These are phyloP conservation scores for Trichoderma sp. DNA, from an alignment of 2,329 filamentous ascomycete species.

Conservation along the genomic window DNA sequence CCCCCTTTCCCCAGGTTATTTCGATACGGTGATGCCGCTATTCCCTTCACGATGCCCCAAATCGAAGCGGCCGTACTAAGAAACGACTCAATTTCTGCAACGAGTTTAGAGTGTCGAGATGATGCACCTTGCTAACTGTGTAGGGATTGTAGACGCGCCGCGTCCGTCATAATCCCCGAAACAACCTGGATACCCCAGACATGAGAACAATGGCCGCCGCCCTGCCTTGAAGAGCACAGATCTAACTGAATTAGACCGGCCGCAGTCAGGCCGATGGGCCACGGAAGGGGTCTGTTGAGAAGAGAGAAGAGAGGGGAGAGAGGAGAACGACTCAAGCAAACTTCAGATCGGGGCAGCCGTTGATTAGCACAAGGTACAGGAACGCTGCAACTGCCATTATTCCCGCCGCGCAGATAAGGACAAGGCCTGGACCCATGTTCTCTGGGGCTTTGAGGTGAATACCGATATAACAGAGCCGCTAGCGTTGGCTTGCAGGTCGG, in stretches of 20 bases:
- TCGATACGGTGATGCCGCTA: neutral
- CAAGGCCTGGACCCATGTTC: neutral
- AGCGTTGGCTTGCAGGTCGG: neutral
- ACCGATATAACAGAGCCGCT: conserved; percentile 1
- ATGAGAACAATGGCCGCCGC: neutral
- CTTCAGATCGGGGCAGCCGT: neutral
- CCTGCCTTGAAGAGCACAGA: neutral
- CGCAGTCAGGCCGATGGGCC: conserved; percentile 4
- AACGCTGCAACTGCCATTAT: neutral
- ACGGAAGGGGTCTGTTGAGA: neutral
- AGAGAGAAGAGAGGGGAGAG: neutral
- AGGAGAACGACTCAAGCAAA: neutral
- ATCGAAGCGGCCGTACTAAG: neutral
- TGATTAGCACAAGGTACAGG: neutral
- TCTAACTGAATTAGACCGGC: neutral
- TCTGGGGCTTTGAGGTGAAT: neutral
- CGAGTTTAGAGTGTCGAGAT: neutral
- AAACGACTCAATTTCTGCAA: neutral
- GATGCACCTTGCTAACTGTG: neutral
- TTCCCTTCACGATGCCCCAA: neutral
- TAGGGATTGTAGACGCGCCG: neutral
- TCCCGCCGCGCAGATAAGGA: neutral
- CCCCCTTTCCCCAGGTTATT: neutral
- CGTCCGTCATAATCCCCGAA: neutral
- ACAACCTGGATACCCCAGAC: conserved; percentile 11